Percentiles rank a stretch among this genome's conserved stretches.
Evolutionary conservation across 805 yeast genomes (phyloP).

Genomic region (Wickerhamiella hasegawae): DNA sequence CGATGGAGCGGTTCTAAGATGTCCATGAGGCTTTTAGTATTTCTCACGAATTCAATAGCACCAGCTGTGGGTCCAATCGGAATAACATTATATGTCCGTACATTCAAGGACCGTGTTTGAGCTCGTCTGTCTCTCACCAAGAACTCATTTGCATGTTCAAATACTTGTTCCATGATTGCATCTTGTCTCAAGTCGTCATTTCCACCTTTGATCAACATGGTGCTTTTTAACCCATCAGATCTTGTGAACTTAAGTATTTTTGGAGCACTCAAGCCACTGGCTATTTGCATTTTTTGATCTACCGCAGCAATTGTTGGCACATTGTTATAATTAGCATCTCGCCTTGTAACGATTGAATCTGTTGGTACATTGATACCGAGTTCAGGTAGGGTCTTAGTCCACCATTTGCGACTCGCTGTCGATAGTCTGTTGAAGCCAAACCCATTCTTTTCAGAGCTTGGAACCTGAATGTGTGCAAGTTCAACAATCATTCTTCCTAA

Average conservation of each 20-base stretch:
- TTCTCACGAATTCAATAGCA: constrained; percentile 72
- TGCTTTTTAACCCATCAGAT: constrained; percentile 42
- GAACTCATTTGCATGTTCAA: constrained; percentile 64
- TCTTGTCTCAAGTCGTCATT: constrained; percentile 91
- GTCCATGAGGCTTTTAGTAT: constrained; percentile 58
- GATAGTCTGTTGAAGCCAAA: not conserved
- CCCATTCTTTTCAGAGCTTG: constrained; percentile 3
- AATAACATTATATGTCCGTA: constrained; percentile 76
- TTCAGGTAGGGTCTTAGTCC: constrained; percentile 35
- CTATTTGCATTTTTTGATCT: constrained; percentile 35
- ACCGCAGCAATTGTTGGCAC: constrained; percentile 35
- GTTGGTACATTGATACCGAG: constrained; percentile 56
- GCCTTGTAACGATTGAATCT: constrained; percentile 26
- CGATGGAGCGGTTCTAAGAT: constrained; percentile 50
- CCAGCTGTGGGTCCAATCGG: constrained; percentile 85
- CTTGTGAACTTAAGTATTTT: constrained; percentile 46
- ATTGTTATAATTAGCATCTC: constrained; percentile 28
- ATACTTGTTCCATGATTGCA: constrained; percentile 95
- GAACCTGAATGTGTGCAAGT: constrained; percentile 3
- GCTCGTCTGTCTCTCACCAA: constrained; percentile 41
- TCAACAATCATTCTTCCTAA: constrained; percentile 1
- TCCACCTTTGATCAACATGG: constrained; percentile 63
- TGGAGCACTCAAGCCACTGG: constrained; percentile 82
- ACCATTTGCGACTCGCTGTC: constrained; percentile 32
- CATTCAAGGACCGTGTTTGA: constrained; percentile 36